phyloP scores from a whole-genome alignment of 179 eudicot genomes.

The Beta lomatogona region DNA sequence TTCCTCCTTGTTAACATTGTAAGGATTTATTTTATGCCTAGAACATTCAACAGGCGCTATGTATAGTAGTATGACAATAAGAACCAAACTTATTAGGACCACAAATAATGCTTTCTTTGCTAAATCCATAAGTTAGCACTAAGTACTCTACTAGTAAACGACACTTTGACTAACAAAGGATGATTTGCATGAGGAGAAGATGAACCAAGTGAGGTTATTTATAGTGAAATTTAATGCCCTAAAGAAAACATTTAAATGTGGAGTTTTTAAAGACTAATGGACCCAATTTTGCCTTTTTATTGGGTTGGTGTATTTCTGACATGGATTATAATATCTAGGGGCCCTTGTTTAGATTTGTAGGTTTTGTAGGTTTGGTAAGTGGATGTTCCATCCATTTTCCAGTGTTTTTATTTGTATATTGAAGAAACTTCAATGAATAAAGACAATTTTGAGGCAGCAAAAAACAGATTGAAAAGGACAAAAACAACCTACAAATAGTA shows the following conservation, averaged over 20 bases:
- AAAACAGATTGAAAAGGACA: conserved; percentile 1
- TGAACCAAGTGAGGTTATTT: conserved; percentile 19
- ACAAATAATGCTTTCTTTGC: conserved; percentile 4
- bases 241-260: not conserved
- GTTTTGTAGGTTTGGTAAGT: conserved; percentile 8
- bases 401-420: not conserved
- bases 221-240: conserved; percentile 19
- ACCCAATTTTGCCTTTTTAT: conserved; percentile 18
- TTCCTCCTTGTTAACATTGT: conserved; percentile 3
- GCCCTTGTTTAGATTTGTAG: conserved; percentile 11
- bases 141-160: not conserved
- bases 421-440: conserved; percentile 19
- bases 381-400: conserved; percentile 14
- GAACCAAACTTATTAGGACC: not conserved
- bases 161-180: not conserved
- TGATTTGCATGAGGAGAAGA: not conserved
- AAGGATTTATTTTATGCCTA: conserved; percentile 37
- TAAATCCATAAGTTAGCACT: conserved; percentile 15
- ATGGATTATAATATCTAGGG: conserved; percentile 11
- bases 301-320: conserved; percentile 24
- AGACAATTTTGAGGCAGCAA: conserved; percentile 9
- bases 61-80: conserved; percentile 1
- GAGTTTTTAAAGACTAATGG: conserved; percentile 6
- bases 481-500: not conserved
- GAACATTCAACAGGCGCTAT: conserved; percentile 37